Evolutionary conservation across 2,329 filamentous ascomycete species (phyloP).

Genomic region (Fusarium chuoi): DNA sequence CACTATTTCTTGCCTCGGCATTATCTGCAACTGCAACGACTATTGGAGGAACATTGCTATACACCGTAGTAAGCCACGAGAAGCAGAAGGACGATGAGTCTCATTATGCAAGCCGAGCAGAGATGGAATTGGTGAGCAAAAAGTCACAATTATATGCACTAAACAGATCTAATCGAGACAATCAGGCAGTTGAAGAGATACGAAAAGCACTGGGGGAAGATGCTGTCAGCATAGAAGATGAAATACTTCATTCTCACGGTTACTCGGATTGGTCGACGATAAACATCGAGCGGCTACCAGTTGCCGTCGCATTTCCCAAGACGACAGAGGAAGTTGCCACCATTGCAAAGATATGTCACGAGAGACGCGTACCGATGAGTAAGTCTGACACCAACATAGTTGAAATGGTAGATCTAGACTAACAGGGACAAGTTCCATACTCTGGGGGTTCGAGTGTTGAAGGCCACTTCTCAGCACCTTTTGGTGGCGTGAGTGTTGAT

Average conservation of each 20-base stretch:
- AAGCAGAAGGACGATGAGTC: fast-evolving
- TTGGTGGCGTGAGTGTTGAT: conserved; percentile 88
- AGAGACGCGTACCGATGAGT: conserved; percentile 80
- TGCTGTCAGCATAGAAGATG: conserved; percentile 69
- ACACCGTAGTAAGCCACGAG: not conserved
- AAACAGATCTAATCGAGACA: fast-evolving
- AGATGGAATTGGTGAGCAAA: not conserved
- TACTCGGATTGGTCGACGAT: conserved; percentile 74
- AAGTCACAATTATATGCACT: fast-evolving
- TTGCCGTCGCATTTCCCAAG: conserved; percentile 71
- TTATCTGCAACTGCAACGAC: not conserved
- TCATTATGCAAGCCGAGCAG: not conserved
- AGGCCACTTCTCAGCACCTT: conserved; percentile 88
- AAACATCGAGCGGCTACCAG: conserved; percentile 68
- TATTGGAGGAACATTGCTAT: not conserved
- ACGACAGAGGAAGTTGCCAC: conserved; percentile 67
- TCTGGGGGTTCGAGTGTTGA: conserved; percentile 89
- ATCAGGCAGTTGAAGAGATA: conserved; percentile 66
- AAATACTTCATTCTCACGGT: conserved; percentile 70
- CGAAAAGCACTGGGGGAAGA: conserved; percentile 57
- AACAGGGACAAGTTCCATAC: conserved; percentile 77
- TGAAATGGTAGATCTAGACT: no score
- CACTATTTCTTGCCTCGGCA: not conserved
- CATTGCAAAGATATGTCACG: conserved; percentile 74
- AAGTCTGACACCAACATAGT: no score